These are phyloP conservation scores for Arthrobotrys sphaeroides DNA, from an alignment of 2,329 filamentous ascomycete species.

Conservation along the genomic window DNA sequence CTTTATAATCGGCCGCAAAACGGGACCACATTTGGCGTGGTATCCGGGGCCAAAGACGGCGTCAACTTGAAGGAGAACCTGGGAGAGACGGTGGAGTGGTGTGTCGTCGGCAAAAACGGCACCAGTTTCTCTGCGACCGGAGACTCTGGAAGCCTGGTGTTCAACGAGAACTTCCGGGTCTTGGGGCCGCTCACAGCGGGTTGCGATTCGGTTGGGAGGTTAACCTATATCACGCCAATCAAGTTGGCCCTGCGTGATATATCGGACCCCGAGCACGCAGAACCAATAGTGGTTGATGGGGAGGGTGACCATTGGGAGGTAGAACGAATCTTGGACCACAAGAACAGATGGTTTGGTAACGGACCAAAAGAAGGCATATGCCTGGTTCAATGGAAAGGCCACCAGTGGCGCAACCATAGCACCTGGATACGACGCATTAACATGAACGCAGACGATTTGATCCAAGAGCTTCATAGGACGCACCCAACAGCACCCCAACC, in stretches of 20 bases:
- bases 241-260: constrained; percentile 5
- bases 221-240: constrained; percentile 13
- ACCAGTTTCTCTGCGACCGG: neutral
- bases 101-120: neutral
- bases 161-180: neutral
- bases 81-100: constrained; percentile 13
- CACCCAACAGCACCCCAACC: too few relatives aligned
- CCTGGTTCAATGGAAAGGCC: too few relatives aligned
- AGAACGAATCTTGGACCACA: too few relatives aligned
- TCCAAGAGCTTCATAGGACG: too few relatives aligned
- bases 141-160: constrained; percentile 16
- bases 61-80: constrained; percentile 3
- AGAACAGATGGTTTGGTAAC: too few relatives aligned
- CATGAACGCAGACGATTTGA: too few relatives aligned
- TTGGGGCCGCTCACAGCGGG: neutral
- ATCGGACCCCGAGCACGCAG: too few relatives aligned
- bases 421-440: too few relatives aligned
- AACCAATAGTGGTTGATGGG: too few relatives aligned
- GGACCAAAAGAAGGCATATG: too few relatives aligned
- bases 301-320: too few relatives aligned
- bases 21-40: neutral
- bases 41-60: neutral
- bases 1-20: constrained; percentile 20
- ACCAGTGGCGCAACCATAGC: too few relatives aligned
- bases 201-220: neutral